Base-by-base conservation (phyloP, 2,329 filamentous ascomycete genomes). In the Cadophora luteo-olivacea region DNA sequence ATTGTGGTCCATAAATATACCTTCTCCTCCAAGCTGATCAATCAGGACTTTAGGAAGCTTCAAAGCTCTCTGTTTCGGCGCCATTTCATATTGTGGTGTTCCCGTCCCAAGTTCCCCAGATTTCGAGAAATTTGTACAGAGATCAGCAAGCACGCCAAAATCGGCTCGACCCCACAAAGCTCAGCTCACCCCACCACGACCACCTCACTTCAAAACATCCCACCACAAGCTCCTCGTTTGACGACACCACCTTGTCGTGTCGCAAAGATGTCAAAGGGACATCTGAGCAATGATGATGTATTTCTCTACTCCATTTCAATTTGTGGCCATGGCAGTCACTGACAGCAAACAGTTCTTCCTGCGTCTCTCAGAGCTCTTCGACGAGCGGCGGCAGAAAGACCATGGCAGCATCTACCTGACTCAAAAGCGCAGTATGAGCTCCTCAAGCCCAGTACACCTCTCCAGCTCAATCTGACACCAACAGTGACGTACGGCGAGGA, bases 391-490 rank as follows among this genome's bases (percentile, higher is more conserved):
- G 77, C 84, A 86, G 76, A 89, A 89, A 78, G 87, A 91, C 75
- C 90, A 93, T 79, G 92, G 92, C 75, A 88, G 89, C 62, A 84
- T 97, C 72, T 90, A 87, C 79, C 83, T 97, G 68, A 90, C 87
- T 63, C 92, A 97, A 78, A 95, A 95, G 79, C 86, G 92, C 81
- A 80, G 91, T 92, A 84, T 71, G 86, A 61, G 48, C 48, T 48
- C 33, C 49, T 38, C 48, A 16, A 16, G 3, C 12, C n/a, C 14
- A 29, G 8, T 25, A 24, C n/a, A 58, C 52, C 36, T 1, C 36
- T 24, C 36, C 16, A 16, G 7, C 38, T 49, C 49, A 49, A 24
- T 36, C 49, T 62, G 49, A 60, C 29, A n/a, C 1, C 3, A 36
- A 25, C 67, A 77, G 77, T 76, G 74, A 69, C 68, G 51, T 77